Percentiles rank a stretch among this genome's conserved stretches.
Conservation (phyloP, 2,329 filamentous ascomycete species). For the Aplosporella prunicola region DNA sequence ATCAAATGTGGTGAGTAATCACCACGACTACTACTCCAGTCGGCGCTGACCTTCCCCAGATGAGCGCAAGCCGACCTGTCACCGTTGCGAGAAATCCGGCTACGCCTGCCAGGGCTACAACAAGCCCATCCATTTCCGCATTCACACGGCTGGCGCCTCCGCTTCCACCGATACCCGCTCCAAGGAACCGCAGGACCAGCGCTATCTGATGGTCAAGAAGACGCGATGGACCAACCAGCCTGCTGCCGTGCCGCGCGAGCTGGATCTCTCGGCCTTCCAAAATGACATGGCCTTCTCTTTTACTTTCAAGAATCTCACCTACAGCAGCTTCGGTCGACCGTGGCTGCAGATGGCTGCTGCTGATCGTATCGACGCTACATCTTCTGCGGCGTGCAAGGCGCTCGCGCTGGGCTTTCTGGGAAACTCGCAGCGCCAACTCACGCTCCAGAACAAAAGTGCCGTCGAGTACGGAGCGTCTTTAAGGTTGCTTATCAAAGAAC, state of each 20-base stretch:
- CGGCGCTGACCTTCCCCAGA: conserved; percentile 4
- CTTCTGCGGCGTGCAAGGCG: conserved; percentile 11
- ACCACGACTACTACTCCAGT: not conserved
- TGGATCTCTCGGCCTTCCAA: conserved; percentile 12
- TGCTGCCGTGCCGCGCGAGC: conserved; percentile 7
- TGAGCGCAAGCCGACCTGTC: conserved; percentile 14
- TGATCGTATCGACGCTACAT: conserved; percentile 10
- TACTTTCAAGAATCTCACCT: conserved; percentile 14
- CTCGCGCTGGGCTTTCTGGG: conserved; percentile 13
- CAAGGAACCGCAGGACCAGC: not conserved
- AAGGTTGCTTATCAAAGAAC: conserved; percentile 6
- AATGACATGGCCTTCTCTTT: conserved; percentile 13
- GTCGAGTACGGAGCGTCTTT: conserved; percentile 12
- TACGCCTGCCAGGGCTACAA: conserved; percentile 14
- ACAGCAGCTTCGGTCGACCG: conserved; percentile 13
- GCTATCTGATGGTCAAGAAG: not conserved
- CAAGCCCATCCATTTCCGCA: conserved; percentile 13
- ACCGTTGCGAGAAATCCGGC: conserved; percentile 13
- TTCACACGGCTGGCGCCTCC: conserved; percentile 3
- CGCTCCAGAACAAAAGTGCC: conserved; percentile 11
- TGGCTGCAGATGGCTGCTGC: conserved; percentile 13
- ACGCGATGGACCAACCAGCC: conserved; percentile 3
- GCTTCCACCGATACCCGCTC: not conserved
- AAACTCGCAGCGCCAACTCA: conserved; percentile 10
- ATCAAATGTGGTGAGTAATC: conserved; percentile 11